Base-by-base conservation (phyloP, 306 rosid species). In the Prosopis cineraria region DNA sequence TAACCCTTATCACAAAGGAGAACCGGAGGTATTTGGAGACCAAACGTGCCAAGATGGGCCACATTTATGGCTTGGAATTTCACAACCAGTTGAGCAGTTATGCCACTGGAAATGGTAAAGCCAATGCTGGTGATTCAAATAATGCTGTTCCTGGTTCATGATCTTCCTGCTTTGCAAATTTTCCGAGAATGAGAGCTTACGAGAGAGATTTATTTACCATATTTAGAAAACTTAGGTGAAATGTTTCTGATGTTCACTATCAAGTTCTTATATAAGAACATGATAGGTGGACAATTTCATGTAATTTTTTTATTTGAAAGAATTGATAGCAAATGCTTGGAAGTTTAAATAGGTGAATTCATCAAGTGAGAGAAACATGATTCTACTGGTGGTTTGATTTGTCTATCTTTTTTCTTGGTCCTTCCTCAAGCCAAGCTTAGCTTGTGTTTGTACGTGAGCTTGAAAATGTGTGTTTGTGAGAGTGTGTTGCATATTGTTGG, bases 31-130 rank as follows among this genome's bases (percentile, higher is more conserved):
- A 93, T 44, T 77, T 89, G 39, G 95, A 93, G 90, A 89, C 97
- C 2, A 89, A 91, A 39, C 89, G 98, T 2, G 72, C 80, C 39
- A 93, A 91, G 84, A 91, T 93, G 98, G 93, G 98, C 1, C 97
- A 91, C 64, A 24, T 88, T 27, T 91, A 91, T 73, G 85, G 84
- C 30, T 24, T 70, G 52, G 93, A 87, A 30, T 72, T 78, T 62
- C 80, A 68, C 3, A 53, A 87, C 37, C 75, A n/a, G 24, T 70
- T 85, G 45, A 80, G 64, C 62, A 76, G 67, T 79, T 29, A 82
- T 73, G 86, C 72, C 76, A 73, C 56, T 45, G 74, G 52, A 84
- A 88, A 70, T 55, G 89, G 83, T 8, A 73, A 70, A 70, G 83
- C 67, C 66, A 76, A 24, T 74, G 68, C 52, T 43, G 83, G 68